Base-by-base conservation (phyloP, 768 basidiomycete genomes). In the Candolleomyces efflorescens region DNA sequence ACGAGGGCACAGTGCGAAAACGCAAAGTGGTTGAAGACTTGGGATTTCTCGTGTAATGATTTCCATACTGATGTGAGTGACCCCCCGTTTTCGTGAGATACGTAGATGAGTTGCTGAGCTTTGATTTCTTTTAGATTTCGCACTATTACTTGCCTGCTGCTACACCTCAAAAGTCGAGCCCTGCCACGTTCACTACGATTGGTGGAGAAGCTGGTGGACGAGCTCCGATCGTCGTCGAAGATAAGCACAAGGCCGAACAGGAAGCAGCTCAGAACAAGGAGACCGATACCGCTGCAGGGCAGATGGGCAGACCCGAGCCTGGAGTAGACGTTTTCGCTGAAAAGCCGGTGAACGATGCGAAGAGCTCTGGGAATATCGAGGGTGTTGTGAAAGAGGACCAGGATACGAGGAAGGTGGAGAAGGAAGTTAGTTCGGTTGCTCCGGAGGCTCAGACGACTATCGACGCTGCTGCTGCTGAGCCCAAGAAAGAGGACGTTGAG, bases 11-110 rank as follows among this genome's bases (percentile, higher is more conserved):
- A 91, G 60, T 98, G 97, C 64, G 69, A 79, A 53, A 80, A 75
- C 41, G 86, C 92, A 0, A 87, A 85, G 67, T 95, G 93, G 92
- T 63, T 96, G 41, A 92, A 87, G 75, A 90, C 87, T 4, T 99
- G 97, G 97, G 97, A 99, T 72, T 98, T 98, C 69, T 82, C 85
- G 26, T 99, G 89, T 70, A 75, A 82, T 41, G 87, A 87, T n/a
- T 91, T 89, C 75, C 71, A 75, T 18, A 81, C 87, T 22, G 75
- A 84, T 22, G 89, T 90, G 69, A 60, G 87, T 76, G 0, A 5
- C 41, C n/a, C 13, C 13, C 22, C 36, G 37, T 37, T 47, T 13
- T 13, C 20, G 3, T 47, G 15, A 48, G 18, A 5, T 15, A 26
- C 12, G n/a, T n/a, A 3, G 13, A 26, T 7, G 10, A 24, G 12